Percentiles rank a stretch among this genome's conserved stretches.
These are phyloP conservation scores for Ilyonectria sp. DNA, from an alignment of 2,329 filamentous ascomycete genomes.

Conservation along the genomic window DNA sequence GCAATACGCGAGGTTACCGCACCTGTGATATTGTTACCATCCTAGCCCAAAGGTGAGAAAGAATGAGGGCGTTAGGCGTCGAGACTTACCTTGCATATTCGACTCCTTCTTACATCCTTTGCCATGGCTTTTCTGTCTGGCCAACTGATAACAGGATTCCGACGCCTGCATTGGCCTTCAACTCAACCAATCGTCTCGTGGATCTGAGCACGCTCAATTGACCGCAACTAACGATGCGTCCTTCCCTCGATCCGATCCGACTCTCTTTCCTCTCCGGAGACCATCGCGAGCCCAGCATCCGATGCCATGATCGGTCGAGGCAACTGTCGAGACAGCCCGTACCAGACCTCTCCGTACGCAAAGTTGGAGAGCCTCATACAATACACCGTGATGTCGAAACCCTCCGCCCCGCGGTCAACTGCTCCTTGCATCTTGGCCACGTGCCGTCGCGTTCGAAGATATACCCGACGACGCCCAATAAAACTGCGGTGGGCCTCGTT, in stretches of 20 bases:
- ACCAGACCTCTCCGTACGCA: conserved; percentile 50
- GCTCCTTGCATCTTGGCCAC: conserved; percentile 34
- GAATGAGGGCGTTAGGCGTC: background rate
- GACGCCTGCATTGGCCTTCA: background rate
- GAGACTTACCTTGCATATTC: background rate
- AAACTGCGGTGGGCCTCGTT: conserved; percentile 45
- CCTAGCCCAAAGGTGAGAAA: background rate
- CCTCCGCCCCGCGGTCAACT: conserved; percentile 30
- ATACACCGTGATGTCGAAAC: conserved; percentile 48
- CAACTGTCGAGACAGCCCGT: conserved; percentile 49
- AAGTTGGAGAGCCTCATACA: conserved; percentile 49
- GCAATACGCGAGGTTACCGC: background rate
- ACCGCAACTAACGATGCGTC: background rate
- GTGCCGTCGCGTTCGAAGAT: conserved; percentile 47
- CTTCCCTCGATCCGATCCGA: background rate
- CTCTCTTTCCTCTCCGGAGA: background rate
- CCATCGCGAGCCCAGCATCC: conserved; percentile 33
- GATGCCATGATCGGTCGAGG: conserved; percentile 50
- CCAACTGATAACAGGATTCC: background rate
- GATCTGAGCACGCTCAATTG: background rate
- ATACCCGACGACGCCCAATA: conserved; percentile 51
- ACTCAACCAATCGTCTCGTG: background rate
- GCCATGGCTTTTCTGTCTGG: background rate
- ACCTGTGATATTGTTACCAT: background rate
- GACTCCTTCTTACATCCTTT: background rate